Evolutionary conservation across 768 basidiomycete genomes (phyloP).

Genomic region (Leccinum fibrillosum): DNA sequence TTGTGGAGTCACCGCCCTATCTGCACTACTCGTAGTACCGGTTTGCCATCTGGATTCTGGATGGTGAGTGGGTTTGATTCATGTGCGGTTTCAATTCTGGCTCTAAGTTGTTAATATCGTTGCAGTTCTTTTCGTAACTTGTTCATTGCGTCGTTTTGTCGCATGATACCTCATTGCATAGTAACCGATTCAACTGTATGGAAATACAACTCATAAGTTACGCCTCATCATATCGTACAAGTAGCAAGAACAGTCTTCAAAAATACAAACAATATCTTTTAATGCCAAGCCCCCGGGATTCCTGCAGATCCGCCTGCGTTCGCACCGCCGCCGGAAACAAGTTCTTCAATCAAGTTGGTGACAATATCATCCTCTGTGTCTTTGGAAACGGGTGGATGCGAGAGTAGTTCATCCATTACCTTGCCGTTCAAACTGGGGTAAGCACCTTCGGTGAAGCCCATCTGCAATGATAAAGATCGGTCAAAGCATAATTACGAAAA

Average conservation of each 20-base stretch:
- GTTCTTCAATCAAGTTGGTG: conserved; percentile 56
- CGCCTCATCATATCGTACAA: conserved; percentile 14
- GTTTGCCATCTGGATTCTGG: too few species aligned
- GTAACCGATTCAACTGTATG: background rate
- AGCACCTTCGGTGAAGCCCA: conserved; percentile 66
- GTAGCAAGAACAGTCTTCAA: background rate
- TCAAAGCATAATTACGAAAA: conserved; percentile 6
- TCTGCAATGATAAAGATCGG: conserved; percentile 38
- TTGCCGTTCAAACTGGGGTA: conserved; percentile 51
- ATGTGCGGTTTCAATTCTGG: too few species aligned
- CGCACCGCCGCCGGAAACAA: conserved; percentile 44
- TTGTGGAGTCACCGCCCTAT: too few species aligned
- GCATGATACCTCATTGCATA: background rate
- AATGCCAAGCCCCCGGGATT: conserved; percentile 49
- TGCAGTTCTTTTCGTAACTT: too few species aligned
- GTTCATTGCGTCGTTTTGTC: too few species aligned
- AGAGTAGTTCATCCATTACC: conserved; percentile 49
- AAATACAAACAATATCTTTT: conserved; percentile 3
- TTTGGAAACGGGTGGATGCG: conserved; percentile 39
- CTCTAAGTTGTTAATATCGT: too few species aligned
- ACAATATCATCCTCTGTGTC: conserved; percentile 66
- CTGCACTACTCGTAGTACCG: too few species aligned
- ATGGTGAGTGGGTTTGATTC: too few species aligned
- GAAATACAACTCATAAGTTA: background rate
- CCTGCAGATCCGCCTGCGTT: conserved; percentile 35